phyloP scores from a whole-genome alignment of 2,329 filamentous ascomycete genomes.

The Sporothrix inflata region DNA sequence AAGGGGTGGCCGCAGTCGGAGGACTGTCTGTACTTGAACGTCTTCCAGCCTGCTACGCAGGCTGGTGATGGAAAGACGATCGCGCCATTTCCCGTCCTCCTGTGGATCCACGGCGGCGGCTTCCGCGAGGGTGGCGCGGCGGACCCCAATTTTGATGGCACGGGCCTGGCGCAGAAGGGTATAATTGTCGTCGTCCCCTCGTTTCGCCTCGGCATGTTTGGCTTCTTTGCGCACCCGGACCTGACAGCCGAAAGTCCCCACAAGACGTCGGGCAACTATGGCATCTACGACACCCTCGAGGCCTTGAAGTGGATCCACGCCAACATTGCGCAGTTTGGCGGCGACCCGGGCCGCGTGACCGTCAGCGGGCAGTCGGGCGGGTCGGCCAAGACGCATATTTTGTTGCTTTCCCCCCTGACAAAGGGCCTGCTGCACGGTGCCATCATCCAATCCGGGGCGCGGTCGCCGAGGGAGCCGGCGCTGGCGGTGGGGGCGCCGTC shows the following conservation, averaged over 20 bases:
- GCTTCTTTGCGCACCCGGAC: not conserved
- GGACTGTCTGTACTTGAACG: not conserved
- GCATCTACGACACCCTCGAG: not conserved
- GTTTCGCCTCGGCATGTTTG: not conserved
- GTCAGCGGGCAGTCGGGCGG: not conserved
- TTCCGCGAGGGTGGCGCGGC: not conserved
- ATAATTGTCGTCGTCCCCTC: not conserved
- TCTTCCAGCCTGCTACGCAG: not conserved
- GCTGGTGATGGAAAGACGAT: not conserved
- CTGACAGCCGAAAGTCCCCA: not conserved
- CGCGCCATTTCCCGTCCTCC: not conserved
- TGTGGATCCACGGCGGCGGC: slow-evolving; percentile 1
- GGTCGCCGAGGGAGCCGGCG: not conserved
- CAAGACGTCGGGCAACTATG: not conserved
- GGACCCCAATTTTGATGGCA: slow-evolving; percentile 1
- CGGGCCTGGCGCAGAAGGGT: not conserved
- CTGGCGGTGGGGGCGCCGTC: not conserved
- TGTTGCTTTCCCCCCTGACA: not conserved
- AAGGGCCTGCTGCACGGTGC: not conserved
- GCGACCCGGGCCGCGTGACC: not conserved
- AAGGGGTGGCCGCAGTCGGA: not conserved
- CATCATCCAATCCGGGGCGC: not conserved
- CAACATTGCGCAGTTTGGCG: slow-evolving; percentile 3
- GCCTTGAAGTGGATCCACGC: not conserved
- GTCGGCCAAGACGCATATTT: not conserved